Evolutionary conservation across 2,329 filamentous ascomycete genomes (phyloP).

Genomic region (Byssochlamys sp.): DNA sequence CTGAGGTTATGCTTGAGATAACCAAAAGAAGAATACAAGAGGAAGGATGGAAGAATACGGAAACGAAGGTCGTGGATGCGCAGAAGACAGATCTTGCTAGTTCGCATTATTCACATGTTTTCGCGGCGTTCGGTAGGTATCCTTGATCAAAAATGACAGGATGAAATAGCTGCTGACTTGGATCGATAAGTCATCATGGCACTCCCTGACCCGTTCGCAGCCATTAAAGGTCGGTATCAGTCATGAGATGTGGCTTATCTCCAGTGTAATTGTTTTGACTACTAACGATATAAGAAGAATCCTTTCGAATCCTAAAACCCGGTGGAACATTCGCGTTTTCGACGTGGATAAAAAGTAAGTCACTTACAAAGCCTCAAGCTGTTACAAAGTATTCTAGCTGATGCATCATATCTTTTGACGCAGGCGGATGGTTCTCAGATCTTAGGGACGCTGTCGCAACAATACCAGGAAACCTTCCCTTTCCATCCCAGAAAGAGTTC

Average conservation of each 20-base stretch:
- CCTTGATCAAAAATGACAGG: not conserved
- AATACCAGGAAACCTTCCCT: conserved; percentile 17
- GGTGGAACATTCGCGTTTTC: conserved; percentile 26
- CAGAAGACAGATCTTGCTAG: conserved; percentile 36
- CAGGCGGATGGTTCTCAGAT: conserved; percentile 20
- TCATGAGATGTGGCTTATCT: not conserved
- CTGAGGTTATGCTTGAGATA: conserved; percentile 23
- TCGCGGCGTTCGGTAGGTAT: conserved; percentile 36
- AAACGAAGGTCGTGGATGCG: conserved; percentile 39
- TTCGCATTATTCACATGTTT: conserved; percentile 36
- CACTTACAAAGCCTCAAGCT: not conserved
- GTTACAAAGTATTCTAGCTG: not conserved
- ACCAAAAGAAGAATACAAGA: conserved; percentile 29
- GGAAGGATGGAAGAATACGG: conserved; percentile 40
- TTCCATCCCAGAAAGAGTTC: conserved; percentile 15
- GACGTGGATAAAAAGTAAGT: conserved; percentile 26
- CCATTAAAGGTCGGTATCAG: conserved; percentile 24
- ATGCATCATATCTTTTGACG: not conserved
- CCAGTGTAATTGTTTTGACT: not conserved
- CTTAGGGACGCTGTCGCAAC: conserved; percentile 15
- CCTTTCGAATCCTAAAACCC: conserved; percentile 23
- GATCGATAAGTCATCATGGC: conserved; percentile 31
- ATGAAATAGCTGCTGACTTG: not conserved
- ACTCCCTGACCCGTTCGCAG: conserved; percentile 34
- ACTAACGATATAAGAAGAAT: conserved; percentile 13